phyloP scores from a whole-genome alignment of 495 filamentous ascomycete genomes.

The Aspergillus saccharolyticus region DNA sequence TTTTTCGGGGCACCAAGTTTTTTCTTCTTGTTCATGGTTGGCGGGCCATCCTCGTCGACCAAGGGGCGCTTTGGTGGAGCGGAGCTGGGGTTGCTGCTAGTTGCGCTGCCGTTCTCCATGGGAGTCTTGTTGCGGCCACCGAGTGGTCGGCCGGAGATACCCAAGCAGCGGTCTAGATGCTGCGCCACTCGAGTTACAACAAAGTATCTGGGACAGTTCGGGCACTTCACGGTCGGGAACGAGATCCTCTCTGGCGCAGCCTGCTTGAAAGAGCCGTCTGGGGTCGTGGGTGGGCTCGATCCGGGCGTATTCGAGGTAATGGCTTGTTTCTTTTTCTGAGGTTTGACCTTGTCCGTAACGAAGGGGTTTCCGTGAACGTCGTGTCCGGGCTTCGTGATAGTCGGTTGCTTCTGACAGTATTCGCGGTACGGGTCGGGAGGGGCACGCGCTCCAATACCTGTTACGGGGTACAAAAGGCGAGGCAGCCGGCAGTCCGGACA shows the following conservation, averaged over 20 bases:
- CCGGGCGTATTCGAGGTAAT: constrained; percentile 50
- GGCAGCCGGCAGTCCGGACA: constrained; percentile 64
- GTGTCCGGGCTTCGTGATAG: constrained; percentile 65
- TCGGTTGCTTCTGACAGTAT: constrained; percentile 75
- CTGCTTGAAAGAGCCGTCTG: constrained; percentile 36
- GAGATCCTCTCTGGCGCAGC: constrained; percentile 50
- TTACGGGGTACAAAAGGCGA: constrained; percentile 57
- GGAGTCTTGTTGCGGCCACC: constrained; percentile 53
- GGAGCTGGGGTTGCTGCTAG: constrained; percentile 32
- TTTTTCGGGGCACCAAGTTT: constrained; percentile 41
- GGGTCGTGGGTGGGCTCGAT: constrained; percentile 39
- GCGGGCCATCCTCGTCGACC: constrained; percentile 34
- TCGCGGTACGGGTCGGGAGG: constrained; percentile 54
- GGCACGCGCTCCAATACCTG: constrained; percentile 54
- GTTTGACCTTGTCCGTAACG: constrained; percentile 51
- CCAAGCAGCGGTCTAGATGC: constrained; percentile 77
- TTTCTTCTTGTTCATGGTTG: constrained; percentile 43
- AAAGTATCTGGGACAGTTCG: constrained; percentile 56
- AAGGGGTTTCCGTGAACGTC: constrained; percentile 83
- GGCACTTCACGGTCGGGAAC: constrained; percentile 69
- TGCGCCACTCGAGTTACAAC: constrained; percentile 60
- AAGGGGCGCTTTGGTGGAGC: constrained; percentile 37
- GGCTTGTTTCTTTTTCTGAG: constrained; percentile 47
- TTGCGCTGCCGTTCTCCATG: constrained; percentile 32
- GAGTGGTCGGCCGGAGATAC: constrained; percentile 60